Conservation (phyloP, 495 filamentous ascomycete genomes). For the Tuber borchii region DNA sequence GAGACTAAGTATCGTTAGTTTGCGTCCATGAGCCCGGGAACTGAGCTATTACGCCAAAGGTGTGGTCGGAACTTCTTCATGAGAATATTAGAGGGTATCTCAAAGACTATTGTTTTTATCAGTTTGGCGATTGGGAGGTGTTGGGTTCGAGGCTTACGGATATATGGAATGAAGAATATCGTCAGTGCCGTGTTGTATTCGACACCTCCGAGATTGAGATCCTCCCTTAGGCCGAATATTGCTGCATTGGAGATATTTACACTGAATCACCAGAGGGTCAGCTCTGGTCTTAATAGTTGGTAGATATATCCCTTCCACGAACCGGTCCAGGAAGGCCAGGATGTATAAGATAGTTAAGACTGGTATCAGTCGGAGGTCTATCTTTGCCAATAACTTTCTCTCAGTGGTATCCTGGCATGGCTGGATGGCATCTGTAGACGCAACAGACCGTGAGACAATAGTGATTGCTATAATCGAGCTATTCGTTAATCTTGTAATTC, state of each 20-base stretch:
- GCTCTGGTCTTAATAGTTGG: background rate
- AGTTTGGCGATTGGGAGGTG: constrained; percentile 2
- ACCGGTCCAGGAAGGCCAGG: constrained; percentile 80
- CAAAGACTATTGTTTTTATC: constrained; percentile 15
- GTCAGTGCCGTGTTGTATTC: constrained; percentile 73
- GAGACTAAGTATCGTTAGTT: constrained; percentile 34
- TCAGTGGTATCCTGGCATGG: constrained; percentile 59
- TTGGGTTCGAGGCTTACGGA: constrained; percentile 54
- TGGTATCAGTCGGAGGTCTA: constrained; percentile 75
- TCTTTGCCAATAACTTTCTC: constrained; percentile 62
- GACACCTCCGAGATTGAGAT: constrained; percentile 55
- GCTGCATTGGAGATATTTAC: constrained; percentile 49
- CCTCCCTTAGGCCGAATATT: constrained; percentile 57
- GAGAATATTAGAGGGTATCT: constrained; percentile 82
- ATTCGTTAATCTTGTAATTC: background rate
- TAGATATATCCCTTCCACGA: constrained; percentile 27
- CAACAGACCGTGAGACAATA: background rate
- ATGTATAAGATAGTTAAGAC: constrained; percentile 77
- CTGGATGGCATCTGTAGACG: background rate
- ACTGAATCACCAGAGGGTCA: background rate
- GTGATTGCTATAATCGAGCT: background rate
- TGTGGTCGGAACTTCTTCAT: constrained; percentile 75
- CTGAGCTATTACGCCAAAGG: constrained; percentile 58
- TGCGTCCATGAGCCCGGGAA: background rate
- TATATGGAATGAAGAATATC: constrained; percentile 92